Base-by-base conservation (phyloP, 225 moss, liverwort and hornwort genomes). In the Takakia lepidozioides region DNA sequence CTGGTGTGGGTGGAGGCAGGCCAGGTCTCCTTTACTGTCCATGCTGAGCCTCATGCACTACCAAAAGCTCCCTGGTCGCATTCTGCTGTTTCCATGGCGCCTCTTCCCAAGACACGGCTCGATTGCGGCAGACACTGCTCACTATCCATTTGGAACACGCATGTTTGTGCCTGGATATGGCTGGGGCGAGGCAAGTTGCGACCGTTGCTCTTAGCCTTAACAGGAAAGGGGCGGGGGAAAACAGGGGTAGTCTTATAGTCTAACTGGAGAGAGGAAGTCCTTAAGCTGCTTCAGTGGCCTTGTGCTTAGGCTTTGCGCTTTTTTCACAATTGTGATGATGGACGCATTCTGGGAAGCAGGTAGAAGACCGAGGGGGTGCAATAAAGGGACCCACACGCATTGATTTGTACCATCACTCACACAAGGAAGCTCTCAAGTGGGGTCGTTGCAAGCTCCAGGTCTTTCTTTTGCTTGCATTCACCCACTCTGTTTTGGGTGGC, bases 151-250 rank as follows among this genome's bases (percentile, higher is more conserved):
- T 55, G 91, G 98, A 67, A 98, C 98, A 49, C 87, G 90, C 66
- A 98, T 91, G 98, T 98, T 76, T 60, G 69, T 98, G 62, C 98
- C 98, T 55, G 98, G 98, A 49, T 98, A 98, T 58, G 98, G 98
- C 2, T 98, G 98, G 98, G 98, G 98, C 58, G 91, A 91, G 91
- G 95, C 69, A 59, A 69, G 70, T 60, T n/a, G n/a, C n/a, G n/a
- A n/a, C n/a, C n/a, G n/a, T n/a, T n/a, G n/a, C n/a, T n/a, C n/a
- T n/a, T n/a, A n/a, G n/a, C n/a, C n/a, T n/a, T n/a, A n/a, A n/a
- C n/a, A n/a, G n/a, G n/a, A n/a, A n/a, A n/a, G n/a, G n/a, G n/a
- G n/a, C n/a, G n/a, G n/a, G n/a, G n/a, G n/a, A n/a, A n/a, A n/a
- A n/a, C n/a, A n/a, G n/a, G n/a, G n/a, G n/a, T n/a, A n/a, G n/a